Conservation (phyloP, 179 eudicot genomes). For the Dionaea muscipula region DNA sequence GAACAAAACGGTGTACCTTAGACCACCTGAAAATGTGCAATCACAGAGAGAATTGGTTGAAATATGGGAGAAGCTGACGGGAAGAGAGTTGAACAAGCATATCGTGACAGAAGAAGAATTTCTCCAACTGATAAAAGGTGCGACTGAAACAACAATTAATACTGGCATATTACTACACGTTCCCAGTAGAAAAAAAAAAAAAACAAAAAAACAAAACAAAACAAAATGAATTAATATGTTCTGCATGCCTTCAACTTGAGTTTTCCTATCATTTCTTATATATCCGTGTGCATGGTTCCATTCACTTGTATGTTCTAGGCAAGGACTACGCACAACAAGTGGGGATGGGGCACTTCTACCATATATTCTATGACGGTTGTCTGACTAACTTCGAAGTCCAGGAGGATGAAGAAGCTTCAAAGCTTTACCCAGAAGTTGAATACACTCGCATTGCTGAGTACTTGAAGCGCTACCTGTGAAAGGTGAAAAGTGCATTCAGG, state of each 20-base stretch:
- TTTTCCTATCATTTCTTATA: no score
- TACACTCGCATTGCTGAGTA: constrained; percentile 41
- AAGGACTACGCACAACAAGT: constrained; percentile 37
- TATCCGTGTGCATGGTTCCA: no score
- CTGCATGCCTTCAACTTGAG: not conserved
- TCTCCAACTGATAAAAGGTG: constrained; percentile 48
- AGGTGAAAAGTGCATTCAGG: no score
- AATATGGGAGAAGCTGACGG: constrained; percentile 48
- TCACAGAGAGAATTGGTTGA: constrained; percentile 45
- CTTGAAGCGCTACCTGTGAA: constrained; percentile 43
- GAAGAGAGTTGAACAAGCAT: constrained; percentile 32
- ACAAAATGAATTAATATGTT: no score
- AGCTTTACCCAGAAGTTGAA: constrained; percentile 50
- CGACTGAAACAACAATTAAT: not conserved
- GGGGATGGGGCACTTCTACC: constrained; percentile 48
- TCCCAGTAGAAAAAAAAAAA: no score
- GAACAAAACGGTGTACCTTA: constrained; percentile 50
- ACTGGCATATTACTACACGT: not conserved
- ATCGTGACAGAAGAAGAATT: constrained; percentile 32
- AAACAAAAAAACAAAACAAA: no score
- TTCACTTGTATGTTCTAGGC: constrained; percentile 9
- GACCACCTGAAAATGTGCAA: constrained; percentile 46
- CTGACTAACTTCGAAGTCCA: constrained; percentile 46
- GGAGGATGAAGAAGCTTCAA: constrained; percentile 51
- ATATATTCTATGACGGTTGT: constrained; percentile 56